Percentiles rank a stretch among this genome's conserved stretches.
Conservation (phyloP, 352 stramenopile species). For the Phytopythium sindhum region DNA sequence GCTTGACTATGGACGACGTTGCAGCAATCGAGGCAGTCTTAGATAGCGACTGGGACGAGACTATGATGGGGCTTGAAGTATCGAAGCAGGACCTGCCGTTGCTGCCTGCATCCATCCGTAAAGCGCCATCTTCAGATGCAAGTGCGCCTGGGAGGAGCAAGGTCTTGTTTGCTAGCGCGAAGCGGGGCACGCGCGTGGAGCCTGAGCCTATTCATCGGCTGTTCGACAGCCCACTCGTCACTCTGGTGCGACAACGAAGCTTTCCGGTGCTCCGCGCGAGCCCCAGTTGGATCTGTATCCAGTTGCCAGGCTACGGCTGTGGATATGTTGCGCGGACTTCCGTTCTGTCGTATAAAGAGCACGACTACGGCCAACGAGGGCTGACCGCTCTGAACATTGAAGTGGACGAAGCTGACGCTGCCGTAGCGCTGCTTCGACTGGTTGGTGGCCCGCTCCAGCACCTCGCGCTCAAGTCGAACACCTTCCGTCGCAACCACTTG, state of each 20-base stretch:
- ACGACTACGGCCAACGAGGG: neutral
- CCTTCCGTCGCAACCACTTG: conserved; percentile 13
- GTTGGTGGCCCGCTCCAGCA: conserved; percentile 11
- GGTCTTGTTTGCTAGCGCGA: conserved; percentile 9
- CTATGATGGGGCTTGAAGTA: conserved; percentile 8
- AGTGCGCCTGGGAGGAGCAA: neutral
- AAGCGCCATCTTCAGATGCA: neutral
- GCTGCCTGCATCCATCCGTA: neutral
- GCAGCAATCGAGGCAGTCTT: conserved; percentile 5
- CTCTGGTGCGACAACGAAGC: conserved; percentile 4
- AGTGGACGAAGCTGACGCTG: conserved; percentile 11
- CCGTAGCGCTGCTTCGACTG: conserved; percentile 11
- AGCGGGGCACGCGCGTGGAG: conserved; percentile 15
- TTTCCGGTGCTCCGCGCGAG: conserved; percentile 10
- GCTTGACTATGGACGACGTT: conserved; percentile 14
- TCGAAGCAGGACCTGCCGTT: neutral
- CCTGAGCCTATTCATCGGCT: conserved; percentile 11
- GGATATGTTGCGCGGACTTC: conserved; percentile 15
- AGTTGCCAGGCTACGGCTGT: conserved; percentile 15
- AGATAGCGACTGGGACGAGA: conserved; percentile 11
- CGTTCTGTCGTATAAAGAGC: conserved; percentile 7
- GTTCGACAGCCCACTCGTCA: conserved; percentile 13
- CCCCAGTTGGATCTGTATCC: conserved; percentile 19
- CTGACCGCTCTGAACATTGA: conserved; percentile 15
- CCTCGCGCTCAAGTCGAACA: conserved; percentile 16